Conservation (phyloP, 208 protist genomes). For the Crithidia expoeki region DNA sequence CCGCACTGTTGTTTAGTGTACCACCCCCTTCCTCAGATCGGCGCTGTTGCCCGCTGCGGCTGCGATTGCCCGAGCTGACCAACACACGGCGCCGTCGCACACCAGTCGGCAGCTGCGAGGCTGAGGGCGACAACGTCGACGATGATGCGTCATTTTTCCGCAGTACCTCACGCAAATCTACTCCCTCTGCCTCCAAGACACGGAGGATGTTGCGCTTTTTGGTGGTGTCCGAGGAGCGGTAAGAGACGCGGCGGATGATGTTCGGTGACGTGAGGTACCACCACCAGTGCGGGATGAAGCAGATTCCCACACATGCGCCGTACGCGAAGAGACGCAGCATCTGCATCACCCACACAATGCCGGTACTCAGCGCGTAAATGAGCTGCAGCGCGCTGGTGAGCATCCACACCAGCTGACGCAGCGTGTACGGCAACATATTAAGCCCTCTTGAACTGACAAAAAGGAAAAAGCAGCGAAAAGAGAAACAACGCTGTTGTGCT, state of each 20-base stretch:
- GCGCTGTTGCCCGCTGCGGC: neutral
- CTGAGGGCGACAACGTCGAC: neutral
- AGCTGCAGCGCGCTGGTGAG: constrained; percentile 49
- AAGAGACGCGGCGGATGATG: constrained; percentile 68
- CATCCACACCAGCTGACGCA: constrained; percentile 70
- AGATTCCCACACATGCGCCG: constrained; percentile 33
- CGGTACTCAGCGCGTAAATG: constrained; percentile 54
- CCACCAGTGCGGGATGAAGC: constrained; percentile 61
- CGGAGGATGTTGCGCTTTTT: constrained; percentile 48
- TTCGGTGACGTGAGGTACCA: constrained; percentile 75
- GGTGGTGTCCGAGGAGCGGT: constrained; percentile 55
- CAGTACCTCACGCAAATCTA: constrained; percentile 32
- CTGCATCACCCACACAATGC: constrained; percentile 57
- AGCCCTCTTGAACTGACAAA: neutral
- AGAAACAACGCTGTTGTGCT: neutral
- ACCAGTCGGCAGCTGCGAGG: neutral
- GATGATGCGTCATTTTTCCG: neutral
- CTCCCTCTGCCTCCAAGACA: constrained; percentile 55
- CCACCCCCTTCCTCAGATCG: neutral
- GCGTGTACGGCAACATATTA: constrained; percentile 47
- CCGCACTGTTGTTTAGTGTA: neutral
- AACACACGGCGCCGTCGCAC: constrained; percentile 6
- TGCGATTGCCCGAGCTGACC: neutral
- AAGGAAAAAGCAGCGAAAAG: neutral
- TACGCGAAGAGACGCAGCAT: constrained; percentile 61